phyloP scores from a whole-genome alignment of 371 early-diverging fungal species.

The Encephalitozoon intestinalis region DNA sequence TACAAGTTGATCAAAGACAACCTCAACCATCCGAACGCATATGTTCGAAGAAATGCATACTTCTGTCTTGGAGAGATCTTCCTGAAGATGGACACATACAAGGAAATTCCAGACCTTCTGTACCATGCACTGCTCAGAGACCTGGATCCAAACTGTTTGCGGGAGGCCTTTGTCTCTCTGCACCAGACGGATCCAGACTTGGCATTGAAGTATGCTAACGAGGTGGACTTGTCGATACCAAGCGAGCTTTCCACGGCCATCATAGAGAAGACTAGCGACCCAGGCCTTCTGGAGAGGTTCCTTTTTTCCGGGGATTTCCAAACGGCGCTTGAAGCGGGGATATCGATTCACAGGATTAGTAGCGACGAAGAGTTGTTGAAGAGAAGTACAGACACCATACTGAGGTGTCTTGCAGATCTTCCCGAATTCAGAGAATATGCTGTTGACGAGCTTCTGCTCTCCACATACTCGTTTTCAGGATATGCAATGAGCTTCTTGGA shows the following conservation, averaged over 20 bases:
- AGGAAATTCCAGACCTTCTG: constrained; percentile 22
- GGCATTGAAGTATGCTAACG: constrained; percentile 1
- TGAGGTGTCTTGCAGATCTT: constrained; percentile 1
- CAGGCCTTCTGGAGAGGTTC: constrained; percentile 19
- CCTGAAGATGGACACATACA: constrained; percentile 27
- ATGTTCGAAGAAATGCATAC: constrained; percentile 91
- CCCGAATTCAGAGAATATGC: background rate
- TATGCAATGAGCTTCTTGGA: constrained; percentile 20
- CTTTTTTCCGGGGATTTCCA: background rate
- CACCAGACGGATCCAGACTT: background rate
- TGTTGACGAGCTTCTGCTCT: background rate
- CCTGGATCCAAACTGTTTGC: constrained; percentile 41
- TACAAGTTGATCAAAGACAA: constrained; percentile 42
- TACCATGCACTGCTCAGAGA: constrained; percentile 38
- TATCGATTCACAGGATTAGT: background rate
- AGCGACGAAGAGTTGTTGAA: background rate
- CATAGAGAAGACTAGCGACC: constrained; percentile 16
- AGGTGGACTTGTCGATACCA: constrained; percentile 23
- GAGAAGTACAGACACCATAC: constrained; percentile 3
- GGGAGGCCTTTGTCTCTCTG: constrained; percentile 47
- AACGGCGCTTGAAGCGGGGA: constrained; percentile 23
- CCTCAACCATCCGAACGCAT: constrained; percentile 80
- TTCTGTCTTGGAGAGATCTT: constrained; percentile 58
- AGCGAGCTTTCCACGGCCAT: constrained; percentile 36
- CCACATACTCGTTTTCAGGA: background rate